Conservation (phyloP, 2,329 filamentous ascomycete genomes). For the Fusarium sp. region DNA sequence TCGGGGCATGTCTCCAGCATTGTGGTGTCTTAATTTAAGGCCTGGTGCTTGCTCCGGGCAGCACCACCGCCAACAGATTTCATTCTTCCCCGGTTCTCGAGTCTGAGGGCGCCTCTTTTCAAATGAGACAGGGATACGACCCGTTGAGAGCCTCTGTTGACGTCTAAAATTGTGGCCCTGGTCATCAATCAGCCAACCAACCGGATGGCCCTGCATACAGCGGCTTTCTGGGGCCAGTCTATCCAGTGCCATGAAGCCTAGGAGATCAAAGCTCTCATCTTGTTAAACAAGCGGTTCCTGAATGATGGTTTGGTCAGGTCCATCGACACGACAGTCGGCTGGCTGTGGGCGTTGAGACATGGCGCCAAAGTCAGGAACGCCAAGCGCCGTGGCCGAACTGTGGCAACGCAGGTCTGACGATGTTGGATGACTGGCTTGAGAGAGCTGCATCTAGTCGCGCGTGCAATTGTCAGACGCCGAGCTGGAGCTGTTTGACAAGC, state of each 20-base stretch:
- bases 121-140: conserved; percentile 47
- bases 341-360: conserved; percentile 23
- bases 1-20: conserved; percentile 20
- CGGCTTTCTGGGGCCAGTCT: too few relatives aligned
- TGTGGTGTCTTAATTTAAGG: conserved; percentile 46
- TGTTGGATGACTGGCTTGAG: conserved; percentile 43
- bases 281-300: conserved; percentile 8
- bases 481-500: background rate
- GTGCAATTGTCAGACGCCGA: conserved; percentile 17
- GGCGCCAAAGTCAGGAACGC: conserved; percentile 30
- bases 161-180: conserved; percentile 37
- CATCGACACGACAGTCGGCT: conserved; percentile 18
- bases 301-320: conserved; percentile 19
- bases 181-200: conserved; percentile 18
- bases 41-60: conserved; percentile 33
- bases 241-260: background rate
- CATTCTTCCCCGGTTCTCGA: conserved; percentile 35
- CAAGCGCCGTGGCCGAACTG: conserved; percentile 42
- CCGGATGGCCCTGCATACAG: conserved; percentile 7
- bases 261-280: conserved; percentile 5
- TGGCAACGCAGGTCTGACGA: conserved; percentile 26
- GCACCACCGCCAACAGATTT: conserved; percentile 39
- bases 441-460: conserved; percentile 27
- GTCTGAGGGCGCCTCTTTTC: conserved; percentile 41
- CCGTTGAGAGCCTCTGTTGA: conserved; percentile 37